Conservation (phyloP, 2,329 filamentous ascomycete genomes). For the Stachybotrys chartarum region DNA sequence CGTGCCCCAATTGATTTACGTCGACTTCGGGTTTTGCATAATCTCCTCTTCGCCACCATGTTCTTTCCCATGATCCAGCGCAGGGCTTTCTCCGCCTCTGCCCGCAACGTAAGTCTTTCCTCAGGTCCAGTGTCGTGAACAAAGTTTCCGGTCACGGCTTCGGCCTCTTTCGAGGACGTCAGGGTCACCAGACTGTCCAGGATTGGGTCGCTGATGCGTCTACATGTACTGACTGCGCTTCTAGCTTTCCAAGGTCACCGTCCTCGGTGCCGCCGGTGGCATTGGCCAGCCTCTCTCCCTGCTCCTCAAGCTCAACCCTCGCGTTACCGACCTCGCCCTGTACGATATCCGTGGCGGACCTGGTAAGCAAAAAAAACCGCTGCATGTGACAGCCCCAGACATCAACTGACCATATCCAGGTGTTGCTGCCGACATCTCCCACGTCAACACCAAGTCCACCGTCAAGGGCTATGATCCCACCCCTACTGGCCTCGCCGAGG, state of each 20-base stretch:
- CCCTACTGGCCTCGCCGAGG: slow-evolving; percentile 65
- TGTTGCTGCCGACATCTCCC: slow-evolving; percentile 95
- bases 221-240: not conserved
- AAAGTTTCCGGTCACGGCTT: not conserved
- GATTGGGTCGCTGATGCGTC: too few species aligned
- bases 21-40: not conserved
- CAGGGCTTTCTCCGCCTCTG: slow-evolving; percentile 75
- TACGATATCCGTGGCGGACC: slow-evolving; percentile 96
- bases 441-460: slow-evolving; percentile 98
- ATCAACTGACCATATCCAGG: slow-evolving; percentile 41
- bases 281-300: slow-evolving; percentile 98
- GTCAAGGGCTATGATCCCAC: slow-evolving; percentile 85
- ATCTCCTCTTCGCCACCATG: slow-evolving; percentile 43
- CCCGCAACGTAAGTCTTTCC: slow-evolving; percentile 57
- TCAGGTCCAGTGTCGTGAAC: not conserved
- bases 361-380: slow-evolving; percentile 50
- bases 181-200: not conserved
- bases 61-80: slow-evolving; percentile 67
- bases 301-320: slow-evolving; percentile 96
- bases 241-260: slow-evolving; percentile 93
- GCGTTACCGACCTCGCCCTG: slow-evolving; percentile 86
- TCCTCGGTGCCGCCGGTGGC: slow-evolving; percentile 93
- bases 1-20: not conserved
- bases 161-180: not conserved
- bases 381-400: not conserved